phyloP scores from a whole-genome alignment of 768 basidiomycete species.

The Lactarius sp. region DNA sequence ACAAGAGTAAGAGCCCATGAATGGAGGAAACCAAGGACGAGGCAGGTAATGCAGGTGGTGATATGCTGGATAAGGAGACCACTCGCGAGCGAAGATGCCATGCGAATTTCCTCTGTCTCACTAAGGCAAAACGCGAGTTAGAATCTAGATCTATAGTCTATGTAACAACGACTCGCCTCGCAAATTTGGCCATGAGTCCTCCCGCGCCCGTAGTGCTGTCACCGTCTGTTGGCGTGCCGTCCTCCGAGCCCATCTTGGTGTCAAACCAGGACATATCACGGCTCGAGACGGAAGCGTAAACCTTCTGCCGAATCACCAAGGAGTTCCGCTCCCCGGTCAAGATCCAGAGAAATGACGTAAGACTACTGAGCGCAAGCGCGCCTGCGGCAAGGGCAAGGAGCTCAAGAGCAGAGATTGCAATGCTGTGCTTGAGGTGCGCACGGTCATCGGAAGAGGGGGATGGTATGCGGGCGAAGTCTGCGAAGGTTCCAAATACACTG shows the following conservation, averaged over 20 bases:
- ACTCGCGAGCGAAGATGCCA: slow-evolving; percentile 73
- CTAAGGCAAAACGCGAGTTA: slow-evolving; percentile 38
- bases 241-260: slow-evolving; percentile 60
- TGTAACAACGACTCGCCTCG: slow-evolving; percentile 46
- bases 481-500: slow-evolving; percentile 68
- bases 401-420: slow-evolving; percentile 59
- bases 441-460: slow-evolving; percentile 42
- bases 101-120: slow-evolving; percentile 91
- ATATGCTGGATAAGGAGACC: slow-evolving; percentile 79
- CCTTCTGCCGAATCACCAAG: slow-evolving; percentile 55
- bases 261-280: slow-evolving; percentile 94
- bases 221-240: slow-evolving; percentile 38
- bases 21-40: slow-evolving; percentile 75
- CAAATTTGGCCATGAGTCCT: slow-evolving; percentile 91
- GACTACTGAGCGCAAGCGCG: slow-evolving; percentile 64
- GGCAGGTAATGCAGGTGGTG: slow-evolving; percentile 71
- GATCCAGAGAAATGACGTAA: slow-evolving; percentile 81
- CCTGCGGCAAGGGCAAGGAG: slow-evolving; percentile 62
- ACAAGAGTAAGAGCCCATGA: slow-evolving; percentile 85
- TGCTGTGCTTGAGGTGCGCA: slow-evolving; percentile 47
- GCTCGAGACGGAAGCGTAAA: slow-evolving; percentile 60
- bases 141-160: background rate
- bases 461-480: slow-evolving; percentile 45
- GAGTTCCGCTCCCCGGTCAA: slow-evolving; percentile 80
- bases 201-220: slow-evolving; percentile 69